A percentile compares a stretch with the other conserved stretches of the same genome.
phyloP scores from a whole-genome alignment of 2,329 filamentous ascomycete genomes.

The Microdochium nivale region DNA sequence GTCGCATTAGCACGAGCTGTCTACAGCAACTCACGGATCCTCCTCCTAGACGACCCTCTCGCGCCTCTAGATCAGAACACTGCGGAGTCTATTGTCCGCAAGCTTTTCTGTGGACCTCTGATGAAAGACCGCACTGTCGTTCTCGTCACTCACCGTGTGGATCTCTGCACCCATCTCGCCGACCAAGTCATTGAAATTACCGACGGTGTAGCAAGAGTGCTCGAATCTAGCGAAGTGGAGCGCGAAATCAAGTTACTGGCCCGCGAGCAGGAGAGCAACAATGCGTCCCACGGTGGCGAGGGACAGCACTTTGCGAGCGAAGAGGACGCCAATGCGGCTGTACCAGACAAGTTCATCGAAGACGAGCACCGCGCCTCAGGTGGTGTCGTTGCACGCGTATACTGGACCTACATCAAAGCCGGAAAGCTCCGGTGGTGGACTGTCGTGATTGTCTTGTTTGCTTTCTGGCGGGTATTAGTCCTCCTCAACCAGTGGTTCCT shows the following conservation, averaged over 20 bases:
- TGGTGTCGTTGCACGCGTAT: slow-evolving; percentile 66
- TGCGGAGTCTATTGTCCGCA: slow-evolving; percentile 52
- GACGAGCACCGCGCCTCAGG: slow-evolving; percentile 69
- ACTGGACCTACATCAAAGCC: slow-evolving; percentile 79
- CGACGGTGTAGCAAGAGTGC: slow-evolving; percentile 45
- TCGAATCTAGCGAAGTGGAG: slow-evolving; percentile 35
- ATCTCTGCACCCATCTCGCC: slow-evolving; percentile 65
- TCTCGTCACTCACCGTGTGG: slow-evolving; percentile 74
- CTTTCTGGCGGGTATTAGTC: slow-evolving; percentile 53
- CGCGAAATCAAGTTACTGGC: slow-evolving; percentile 25
- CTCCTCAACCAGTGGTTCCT: slow-evolving; percentile 71
- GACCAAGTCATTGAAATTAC: slow-evolving; percentile 64
- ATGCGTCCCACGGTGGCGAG: slow-evolving; percentile 21
- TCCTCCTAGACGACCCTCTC: slow-evolving; percentile 55
- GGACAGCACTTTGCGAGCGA: slow-evolving; percentile 18
- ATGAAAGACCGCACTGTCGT: slow-evolving; percentile 59
- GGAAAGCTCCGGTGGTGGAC: slow-evolving; percentile 69
- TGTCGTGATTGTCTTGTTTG: slow-evolving; percentile 52
- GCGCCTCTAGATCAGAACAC: slow-evolving; percentile 56
- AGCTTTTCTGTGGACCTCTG: slow-evolving; percentile 50
- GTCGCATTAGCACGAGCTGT: slow-evolving; percentile 55
- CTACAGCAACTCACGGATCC: slow-evolving; percentile 47
- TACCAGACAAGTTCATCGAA: slow-evolving; percentile 70
- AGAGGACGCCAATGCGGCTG: slow-evolving; percentile 37
- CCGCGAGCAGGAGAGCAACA: slow-evolving; percentile 13